These are phyloP conservation scores for Larix sibirica DNA, from an alignment of 83 land plant species.

Conservation along the genomic window DNA sequence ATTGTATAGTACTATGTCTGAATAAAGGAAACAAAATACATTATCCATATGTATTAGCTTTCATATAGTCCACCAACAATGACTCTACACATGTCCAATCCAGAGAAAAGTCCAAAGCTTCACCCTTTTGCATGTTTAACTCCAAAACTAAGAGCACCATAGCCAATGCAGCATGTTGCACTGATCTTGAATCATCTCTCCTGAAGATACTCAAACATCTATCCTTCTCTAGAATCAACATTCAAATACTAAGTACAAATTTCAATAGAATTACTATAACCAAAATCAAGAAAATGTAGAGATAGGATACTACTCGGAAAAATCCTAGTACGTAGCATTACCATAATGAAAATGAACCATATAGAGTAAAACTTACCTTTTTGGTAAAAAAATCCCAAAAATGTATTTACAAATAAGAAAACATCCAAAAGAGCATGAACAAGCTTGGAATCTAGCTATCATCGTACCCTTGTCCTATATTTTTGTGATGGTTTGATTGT, in stretches of 20 bases:
- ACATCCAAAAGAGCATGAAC: too few species aligned
- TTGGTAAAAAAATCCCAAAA: too few species aligned
- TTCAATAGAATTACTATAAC: background rate
- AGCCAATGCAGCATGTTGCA: slow-evolving; percentile 47
- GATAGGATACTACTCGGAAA: background rate
- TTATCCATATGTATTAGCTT: slow-evolving; percentile 36
- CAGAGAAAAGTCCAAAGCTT: slow-evolving; percentile 17
- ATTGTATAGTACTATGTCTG: background rate
- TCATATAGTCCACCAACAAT: slow-evolving; percentile 36
- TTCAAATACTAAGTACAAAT: background rate
- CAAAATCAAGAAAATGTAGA: background rate
- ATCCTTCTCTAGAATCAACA: slow-evolving; percentile 25
- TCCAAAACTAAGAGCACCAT: slow-evolving; percentile 38
- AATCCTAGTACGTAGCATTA: too few species aligned
- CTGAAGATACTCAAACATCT: slow-evolving; percentile 33
- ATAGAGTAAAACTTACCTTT: too few species aligned
- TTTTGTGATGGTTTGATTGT: too few species aligned
- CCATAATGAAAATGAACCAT: too few species aligned
- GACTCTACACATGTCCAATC: slow-evolving; percentile 30
- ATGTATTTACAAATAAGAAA: too few species aligned
- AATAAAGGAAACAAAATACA: slow-evolving; percentile 21
- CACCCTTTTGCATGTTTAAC: slow-evolving; percentile 15
- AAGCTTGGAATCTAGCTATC: too few species aligned
- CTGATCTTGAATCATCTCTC: slow-evolving; percentile 47
- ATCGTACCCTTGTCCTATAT: too few species aligned